phyloP scores from a whole-genome alignment of 768 basidiomycete genomes.

The Mycena galericulata region DNA sequence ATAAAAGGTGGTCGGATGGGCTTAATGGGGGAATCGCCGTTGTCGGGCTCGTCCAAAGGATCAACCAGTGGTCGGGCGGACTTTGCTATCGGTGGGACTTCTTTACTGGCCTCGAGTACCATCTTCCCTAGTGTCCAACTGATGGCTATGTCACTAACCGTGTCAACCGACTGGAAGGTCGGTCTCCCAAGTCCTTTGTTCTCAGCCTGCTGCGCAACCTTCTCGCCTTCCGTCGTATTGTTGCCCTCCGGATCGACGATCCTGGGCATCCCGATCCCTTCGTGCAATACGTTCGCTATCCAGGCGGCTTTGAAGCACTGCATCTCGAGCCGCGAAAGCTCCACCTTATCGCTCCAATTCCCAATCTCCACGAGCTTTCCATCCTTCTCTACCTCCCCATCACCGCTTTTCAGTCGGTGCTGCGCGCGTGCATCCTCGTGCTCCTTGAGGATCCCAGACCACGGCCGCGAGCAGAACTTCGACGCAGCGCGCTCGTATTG shows the following conservation, averaged over 20 bases:
- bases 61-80: constrained; percentile 72
- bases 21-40: constrained; percentile 64
- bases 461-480: constrained; percentile 84
- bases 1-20: constrained; percentile 70
- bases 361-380: constrained; percentile 74
- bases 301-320: constrained; percentile 99
- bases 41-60: constrained; percentile 74
- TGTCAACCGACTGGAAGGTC: constrained; percentile 92
- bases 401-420: constrained; percentile 64
- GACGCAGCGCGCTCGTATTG: constrained; percentile 95
- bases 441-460: constrained; percentile 79
- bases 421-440: constrained; percentile 66
- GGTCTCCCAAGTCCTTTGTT: constrained; percentile 86
- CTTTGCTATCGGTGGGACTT: constrained; percentile 65
- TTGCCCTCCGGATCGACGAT: constrained; percentile 90
- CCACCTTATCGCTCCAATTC: constrained; percentile 80
- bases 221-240: constrained; percentile 71
- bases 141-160: constrained; percentile 93
- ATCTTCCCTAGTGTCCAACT: constrained; percentile 99
- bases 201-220: constrained; percentile 80
- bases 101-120: constrained; percentile 97
- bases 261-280: constrained; percentile 94
- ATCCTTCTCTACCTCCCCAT: constrained; percentile 72
- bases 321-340: constrained; percentile 89
- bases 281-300: constrained; percentile 95